phyloP scores from a whole-genome alignment of 441 rosid species.

The Pelargonium fulgidum region DNA sequence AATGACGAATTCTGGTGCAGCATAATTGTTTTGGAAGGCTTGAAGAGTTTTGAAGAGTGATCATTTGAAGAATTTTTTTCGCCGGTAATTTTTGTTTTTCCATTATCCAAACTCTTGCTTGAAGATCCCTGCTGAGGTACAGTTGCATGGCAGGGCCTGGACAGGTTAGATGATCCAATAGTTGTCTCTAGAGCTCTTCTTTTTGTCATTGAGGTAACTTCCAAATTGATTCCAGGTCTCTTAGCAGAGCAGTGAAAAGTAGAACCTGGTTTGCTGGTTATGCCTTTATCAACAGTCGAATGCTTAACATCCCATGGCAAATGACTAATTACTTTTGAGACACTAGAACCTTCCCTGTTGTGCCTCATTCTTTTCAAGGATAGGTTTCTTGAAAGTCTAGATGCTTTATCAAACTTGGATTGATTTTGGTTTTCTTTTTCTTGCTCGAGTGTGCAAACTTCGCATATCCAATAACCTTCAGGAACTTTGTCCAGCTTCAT shows the following conservation, averaged over 20 bases:
- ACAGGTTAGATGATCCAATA: constrained; percentile 9
- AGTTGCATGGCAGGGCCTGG: constrained; percentile 13
- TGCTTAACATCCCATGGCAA: constrained; percentile 14
- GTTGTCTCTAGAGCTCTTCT: constrained; percentile 17
- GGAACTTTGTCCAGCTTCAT: constrained; percentile 31
- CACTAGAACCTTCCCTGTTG: constrained; percentile 10
- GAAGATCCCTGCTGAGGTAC: constrained; percentile 4
- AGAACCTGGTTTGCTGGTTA: constrained; percentile 13
- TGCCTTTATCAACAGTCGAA: constrained; percentile 13
- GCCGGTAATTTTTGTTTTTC: constrained; percentile 6
- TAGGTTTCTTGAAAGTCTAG: constrained; percentile 1
- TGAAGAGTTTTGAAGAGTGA: constrained; percentile 8
- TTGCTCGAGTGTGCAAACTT: constrained; percentile 23
- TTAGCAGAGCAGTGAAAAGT: constrained; percentile 18
- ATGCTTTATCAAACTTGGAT: constrained; percentile 14
- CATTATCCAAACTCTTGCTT: constrained; percentile 7
- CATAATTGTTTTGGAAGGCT: background rate
- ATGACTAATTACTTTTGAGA: constrained; percentile 7
- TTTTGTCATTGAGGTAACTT: constrained; percentile 8
- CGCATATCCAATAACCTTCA: constrained; percentile 31
- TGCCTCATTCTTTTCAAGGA: constrained; percentile 6
- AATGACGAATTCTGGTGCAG: background rate
- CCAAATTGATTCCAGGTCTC: constrained; percentile 18
- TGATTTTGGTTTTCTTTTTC: constrained; percentile 12
- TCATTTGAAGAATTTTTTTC: constrained; percentile 1